Conservation (phyloP, 495 filamentous ascomycete species). For the Aspergillus homomorphus region DNA sequence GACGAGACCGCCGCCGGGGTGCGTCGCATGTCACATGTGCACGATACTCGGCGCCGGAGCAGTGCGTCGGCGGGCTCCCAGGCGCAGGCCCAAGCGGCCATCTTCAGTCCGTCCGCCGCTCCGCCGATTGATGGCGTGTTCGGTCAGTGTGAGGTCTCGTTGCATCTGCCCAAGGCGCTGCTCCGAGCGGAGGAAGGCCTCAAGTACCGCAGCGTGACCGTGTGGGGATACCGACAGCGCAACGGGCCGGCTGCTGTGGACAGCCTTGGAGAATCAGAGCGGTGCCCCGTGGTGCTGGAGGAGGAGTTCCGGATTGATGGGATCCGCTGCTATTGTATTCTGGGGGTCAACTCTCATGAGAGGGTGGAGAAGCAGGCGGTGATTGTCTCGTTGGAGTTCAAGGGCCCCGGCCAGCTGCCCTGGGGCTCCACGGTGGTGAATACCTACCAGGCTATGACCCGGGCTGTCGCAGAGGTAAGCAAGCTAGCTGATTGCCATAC, state of each 20-base stretch:
- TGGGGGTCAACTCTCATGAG: conserved; percentile 59
- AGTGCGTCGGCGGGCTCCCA: conserved; percentile 20
- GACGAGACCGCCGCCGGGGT: conserved; percentile 45
- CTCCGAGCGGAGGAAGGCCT: conserved; percentile 42
- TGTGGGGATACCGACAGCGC: conserved; percentile 35
- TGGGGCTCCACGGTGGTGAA: conserved; percentile 43
- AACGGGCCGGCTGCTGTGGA: conserved; percentile 12
- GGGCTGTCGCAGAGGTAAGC: conserved; percentile 45
- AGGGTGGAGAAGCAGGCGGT: conserved; percentile 56
- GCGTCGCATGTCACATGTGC: conserved; percentile 38
- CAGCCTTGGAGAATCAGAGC: conserved; percentile 17
- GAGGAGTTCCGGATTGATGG: conserved; percentile 45
- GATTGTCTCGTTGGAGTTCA: conserved; percentile 47
- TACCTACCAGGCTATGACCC: conserved; percentile 44
- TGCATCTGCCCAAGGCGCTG: conserved; percentile 43
- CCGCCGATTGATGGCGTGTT: conserved; percentile 32
- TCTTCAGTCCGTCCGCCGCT: conserved; percentile 9
- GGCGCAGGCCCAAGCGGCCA: conserved; percentile 8
- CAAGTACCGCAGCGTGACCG: conserved; percentile 39
- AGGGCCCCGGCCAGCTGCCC: conserved; percentile 37
- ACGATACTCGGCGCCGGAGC: conserved; percentile 29
- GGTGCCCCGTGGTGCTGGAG: conserved; percentile 37
- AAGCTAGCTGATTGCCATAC: not conserved
- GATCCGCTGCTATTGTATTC: conserved; percentile 47
- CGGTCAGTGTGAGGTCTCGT: conserved; percentile 39